Evolutionary conservation across 352 stramenopile species (phyloP), one percentile per base, ranked within the genome.

Genomic region (Pythium diclinum): DNA sequence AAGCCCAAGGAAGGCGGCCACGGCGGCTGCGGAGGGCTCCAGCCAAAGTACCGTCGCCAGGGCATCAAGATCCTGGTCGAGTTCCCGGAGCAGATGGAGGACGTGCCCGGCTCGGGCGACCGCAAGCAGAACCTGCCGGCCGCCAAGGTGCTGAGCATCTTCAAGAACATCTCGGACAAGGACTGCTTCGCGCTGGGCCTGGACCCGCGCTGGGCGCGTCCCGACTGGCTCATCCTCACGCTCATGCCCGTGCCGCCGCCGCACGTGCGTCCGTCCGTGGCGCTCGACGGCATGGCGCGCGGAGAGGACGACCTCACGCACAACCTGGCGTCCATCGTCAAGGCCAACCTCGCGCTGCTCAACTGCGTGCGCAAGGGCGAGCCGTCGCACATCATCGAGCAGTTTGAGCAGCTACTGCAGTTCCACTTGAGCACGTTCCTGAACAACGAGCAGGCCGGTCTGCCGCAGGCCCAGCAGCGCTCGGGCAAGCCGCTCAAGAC

Each of bases 271-370:
- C 98, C 98, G 44, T 98, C 88, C 21, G 97, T 99, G 9, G 91
- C 90, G 38, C 90, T 98, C 59, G 96, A 98, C 21, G 95, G 94
- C 44, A 94, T 95, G 74, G 82, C 88, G 32, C 89, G 90, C 40
- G 97, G 92, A 61, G 96, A 99, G 68, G 97, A 99, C 72, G 97
- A 99, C 72, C 80, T 99, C 36, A 99, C 97, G 23, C 96, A 99
- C 74, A 97, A 98, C 68, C 75, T 99, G 58, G 91, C 95, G 40
- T 99, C 98, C 52, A 98, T 99, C 66, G 91, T 99, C 56, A 99
- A 99, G 82, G 94, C 86, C 11, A 99, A 99, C 74, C 84, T 98
- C 72, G 94, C 91, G 30, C 70, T 99, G 57, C 81, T 98, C 54
- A 95, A 98, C 60, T 97, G 93, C 49, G 94, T 99, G 53, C 79